Percentiles rank a stretch among this genome's conserved stretches.
These are phyloP conservation scores for Entonaema liquescens DNA, from an alignment of 495 filamentous ascomycete genomes.

Conservation along the genomic window DNA sequence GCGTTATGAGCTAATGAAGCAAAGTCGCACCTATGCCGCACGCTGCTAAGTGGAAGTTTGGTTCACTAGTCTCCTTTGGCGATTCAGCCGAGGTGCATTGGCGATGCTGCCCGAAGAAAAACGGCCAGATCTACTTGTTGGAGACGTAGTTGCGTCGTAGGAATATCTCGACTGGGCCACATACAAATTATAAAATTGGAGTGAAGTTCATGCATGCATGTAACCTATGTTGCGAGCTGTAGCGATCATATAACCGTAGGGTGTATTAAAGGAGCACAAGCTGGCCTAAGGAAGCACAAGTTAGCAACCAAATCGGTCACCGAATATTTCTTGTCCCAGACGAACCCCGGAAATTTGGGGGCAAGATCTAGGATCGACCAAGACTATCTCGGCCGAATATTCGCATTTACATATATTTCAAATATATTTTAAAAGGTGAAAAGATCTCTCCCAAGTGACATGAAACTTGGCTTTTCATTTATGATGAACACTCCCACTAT, in stretches of 20 bases:
- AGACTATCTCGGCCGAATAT: constrained; percentile 27
- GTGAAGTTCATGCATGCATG: constrained; percentile 27
- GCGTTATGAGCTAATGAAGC: constrained; percentile 14
- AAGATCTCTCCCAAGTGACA: too few species aligned
- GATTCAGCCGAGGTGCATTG: constrained; percentile 31
- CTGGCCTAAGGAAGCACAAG: constrained; percentile 26
- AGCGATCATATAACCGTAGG: constrained; percentile 16
- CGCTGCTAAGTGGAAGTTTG: constrained; percentile 18
- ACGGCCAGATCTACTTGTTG: constrained; percentile 4
- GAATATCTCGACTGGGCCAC: constrained; percentile 16
- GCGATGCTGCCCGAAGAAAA: constrained; percentile 20
- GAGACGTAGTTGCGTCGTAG: constrained; percentile 16
- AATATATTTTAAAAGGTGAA: too few species aligned
- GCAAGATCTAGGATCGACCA: constrained; percentile 5
- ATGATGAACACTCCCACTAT: neutral
- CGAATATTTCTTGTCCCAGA: constrained; percentile 9
- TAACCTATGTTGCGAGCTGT: constrained; percentile 8
- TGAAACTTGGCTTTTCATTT: too few species aligned
- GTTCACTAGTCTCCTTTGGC: constrained; percentile 34
- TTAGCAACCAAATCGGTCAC: constrained; percentile 34
- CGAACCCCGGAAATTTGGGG: constrained; percentile 14
- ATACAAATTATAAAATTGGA: constrained; percentile 18
- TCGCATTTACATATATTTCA: neutral
- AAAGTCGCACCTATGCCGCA: constrained; percentile 15
- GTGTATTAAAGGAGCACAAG: constrained; percentile 14